These are phyloP conservation scores for Citrus australasica DNA, from an alignment of 345 rosid genomes.

Conservation along the genomic window DNA sequence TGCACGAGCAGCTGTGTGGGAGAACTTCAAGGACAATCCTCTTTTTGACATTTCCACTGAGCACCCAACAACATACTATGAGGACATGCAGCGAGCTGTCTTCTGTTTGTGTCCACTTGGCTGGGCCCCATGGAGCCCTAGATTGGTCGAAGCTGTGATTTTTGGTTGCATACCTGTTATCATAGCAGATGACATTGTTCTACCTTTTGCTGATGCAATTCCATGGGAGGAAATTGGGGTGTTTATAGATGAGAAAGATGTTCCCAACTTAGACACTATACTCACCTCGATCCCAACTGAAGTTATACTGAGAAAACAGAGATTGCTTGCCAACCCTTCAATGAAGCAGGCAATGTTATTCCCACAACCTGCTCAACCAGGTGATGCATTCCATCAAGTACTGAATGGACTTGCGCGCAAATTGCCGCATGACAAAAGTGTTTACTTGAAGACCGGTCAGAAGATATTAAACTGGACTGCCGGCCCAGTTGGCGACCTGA, in stretches of 20 bases:
- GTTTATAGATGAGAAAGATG: conserved; percentile 88
- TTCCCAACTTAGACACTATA: conserved; percentile 84
- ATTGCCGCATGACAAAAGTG: conserved; percentile 61
- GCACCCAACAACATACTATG: conserved; percentile 93
- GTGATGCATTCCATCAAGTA: conserved; percentile 97
- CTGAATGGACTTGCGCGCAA: conserved; percentile 95
- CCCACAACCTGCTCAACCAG: conserved; percentile 92
- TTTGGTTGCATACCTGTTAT: conserved; percentile 99
- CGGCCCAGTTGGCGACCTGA: conserved; percentile 86
- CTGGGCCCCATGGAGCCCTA: conserved; percentile 99
- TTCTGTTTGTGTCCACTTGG: conserved; percentile 98
- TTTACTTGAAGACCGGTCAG: conserved; percentile 59
- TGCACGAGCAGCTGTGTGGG: conserved; percentile 99
- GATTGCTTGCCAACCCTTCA: conserved; percentile 94
- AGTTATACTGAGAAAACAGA: conserved; percentile 83
- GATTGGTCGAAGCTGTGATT: conserved; percentile 97
- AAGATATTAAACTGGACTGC: conserved; percentile 90
- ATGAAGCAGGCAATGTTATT: conserved; percentile 97
- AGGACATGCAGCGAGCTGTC: conserved; percentile 97
- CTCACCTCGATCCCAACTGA: conserved; percentile 89
- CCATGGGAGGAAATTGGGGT: conserved; percentile 99
- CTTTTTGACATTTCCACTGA: conserved; percentile 96
- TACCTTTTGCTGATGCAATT: conserved; percentile 96
- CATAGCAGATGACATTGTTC: conserved; percentile 93
- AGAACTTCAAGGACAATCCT: conserved; percentile 94